phyloP scores from a whole-genome alignment of 768 basidiomycete species.

The Pisolithus marmoratus region DNA sequence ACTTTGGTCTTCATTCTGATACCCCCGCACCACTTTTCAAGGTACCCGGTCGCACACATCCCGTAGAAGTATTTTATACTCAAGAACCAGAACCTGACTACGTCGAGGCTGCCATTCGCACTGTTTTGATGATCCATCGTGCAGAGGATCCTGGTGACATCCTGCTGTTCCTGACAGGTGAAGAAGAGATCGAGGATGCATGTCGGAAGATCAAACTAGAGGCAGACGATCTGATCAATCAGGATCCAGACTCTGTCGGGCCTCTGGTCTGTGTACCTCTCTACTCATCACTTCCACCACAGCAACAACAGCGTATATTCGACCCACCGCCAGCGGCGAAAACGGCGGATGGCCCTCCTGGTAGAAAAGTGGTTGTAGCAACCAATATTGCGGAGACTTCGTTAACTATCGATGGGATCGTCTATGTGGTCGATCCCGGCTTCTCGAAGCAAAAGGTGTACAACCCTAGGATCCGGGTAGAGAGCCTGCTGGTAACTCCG shows the following conservation, averaged over 20 bases:
- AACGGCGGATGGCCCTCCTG: constrained; percentile 64
- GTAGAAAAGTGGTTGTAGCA: constrained; percentile 90
- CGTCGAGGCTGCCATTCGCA: constrained; percentile 93
- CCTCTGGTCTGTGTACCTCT: constrained; percentile 88
- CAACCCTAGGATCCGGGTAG: constrained; percentile 95
- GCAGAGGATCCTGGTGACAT: constrained; percentile 93
- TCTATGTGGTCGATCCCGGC: constrained; percentile 98
- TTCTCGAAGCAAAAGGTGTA: constrained; percentile 99
- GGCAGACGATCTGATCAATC: constrained; percentile 74
- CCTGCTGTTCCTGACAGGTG: constrained; percentile 92
- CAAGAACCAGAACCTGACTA: constrained; percentile 93
- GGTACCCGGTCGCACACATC: constrained; percentile 89
- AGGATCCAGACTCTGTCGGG: constrained; percentile 71
- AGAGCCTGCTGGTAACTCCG: constrained; percentile 86
- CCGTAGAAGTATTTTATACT: constrained; percentile 93
- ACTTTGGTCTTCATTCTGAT: constrained; percentile 55
- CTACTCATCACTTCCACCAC: constrained; percentile 91
- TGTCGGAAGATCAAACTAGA: constrained; percentile 91
- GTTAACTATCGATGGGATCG: constrained; percentile 96
- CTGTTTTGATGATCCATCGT: constrained; percentile 95
- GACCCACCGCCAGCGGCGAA: constrained; percentile 73
- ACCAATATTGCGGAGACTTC: constrained; percentile 99
- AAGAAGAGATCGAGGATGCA: constrained; percentile 96
- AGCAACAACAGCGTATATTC: constrained; percentile 96
- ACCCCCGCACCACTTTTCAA: constrained; percentile 74